Percentiles rank a stretch among this genome's conserved stretches.
phyloP scores from a whole-genome alignment of 176 grass and related monocot genomes.

The Panicum miliaceum region DNA sequence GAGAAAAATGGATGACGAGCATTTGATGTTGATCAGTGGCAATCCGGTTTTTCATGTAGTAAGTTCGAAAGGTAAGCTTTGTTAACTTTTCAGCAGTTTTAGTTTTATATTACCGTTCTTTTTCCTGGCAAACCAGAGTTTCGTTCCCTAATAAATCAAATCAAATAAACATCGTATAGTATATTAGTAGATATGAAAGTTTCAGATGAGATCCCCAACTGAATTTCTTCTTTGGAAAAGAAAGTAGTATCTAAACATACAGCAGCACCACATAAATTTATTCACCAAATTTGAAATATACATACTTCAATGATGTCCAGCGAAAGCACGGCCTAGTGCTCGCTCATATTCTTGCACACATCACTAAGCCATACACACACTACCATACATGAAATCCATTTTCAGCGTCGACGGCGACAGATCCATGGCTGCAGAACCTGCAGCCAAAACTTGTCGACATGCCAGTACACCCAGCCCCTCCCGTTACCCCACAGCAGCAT shows the following conservation, averaged over 20 bases:
- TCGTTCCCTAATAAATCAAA: not conserved
- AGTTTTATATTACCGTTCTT: not conserved
- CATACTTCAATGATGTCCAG: not conserved
- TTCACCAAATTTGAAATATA: not conserved
- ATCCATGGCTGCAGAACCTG: not conserved
- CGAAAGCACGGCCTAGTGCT: not conserved
- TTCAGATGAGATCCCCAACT: not conserved
- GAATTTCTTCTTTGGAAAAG: not conserved
- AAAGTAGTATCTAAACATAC: not conserved
- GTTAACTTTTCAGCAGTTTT: not conserved
- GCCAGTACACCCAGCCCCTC: constrained; percentile 2
- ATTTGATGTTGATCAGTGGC: no score
- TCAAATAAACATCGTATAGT: not conserved
- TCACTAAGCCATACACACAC: not conserved
- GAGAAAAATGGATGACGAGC: no score
- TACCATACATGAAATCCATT: not conserved
- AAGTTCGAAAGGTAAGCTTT: not conserved
- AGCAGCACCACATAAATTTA: not conserved
- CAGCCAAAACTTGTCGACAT: not conserved
- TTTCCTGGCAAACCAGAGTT: not conserved
- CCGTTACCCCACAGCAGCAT: not conserved
- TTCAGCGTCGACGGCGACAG: not conserved
- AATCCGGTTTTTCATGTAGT: no score
- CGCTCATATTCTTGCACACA: not conserved
- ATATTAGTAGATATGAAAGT: not conserved